These are phyloP conservation scores for Boletus pseudopeckii DNA, from an alignment of 768 basidiomycete genomes.

Conservation along the genomic window DNA sequence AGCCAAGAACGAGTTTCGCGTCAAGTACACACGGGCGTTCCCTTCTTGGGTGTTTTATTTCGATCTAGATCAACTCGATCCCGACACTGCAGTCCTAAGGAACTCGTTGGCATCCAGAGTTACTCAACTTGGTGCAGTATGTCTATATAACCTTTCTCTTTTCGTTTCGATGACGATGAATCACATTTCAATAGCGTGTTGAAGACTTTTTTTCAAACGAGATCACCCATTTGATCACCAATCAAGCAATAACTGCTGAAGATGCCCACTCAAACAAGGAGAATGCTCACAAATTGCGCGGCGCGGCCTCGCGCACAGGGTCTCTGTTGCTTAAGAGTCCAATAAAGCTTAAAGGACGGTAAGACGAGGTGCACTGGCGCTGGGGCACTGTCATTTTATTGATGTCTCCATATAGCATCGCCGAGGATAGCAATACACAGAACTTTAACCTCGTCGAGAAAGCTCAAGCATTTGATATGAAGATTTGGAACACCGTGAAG, in stretches of 20 bases:
- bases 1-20: constrained; percentile 67
- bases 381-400: background rate
- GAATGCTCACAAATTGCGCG: constrained; percentile 45
- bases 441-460: constrained; percentile 57
- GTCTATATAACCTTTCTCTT: constrained; percentile 30
- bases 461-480: constrained; percentile 69
- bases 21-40: constrained; percentile 84
- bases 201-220: constrained; percentile 86
- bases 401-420: constrained; percentile 16
- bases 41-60: constrained; percentile 84
- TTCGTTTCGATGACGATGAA: constrained; percentile 1
- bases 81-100: constrained; percentile 34
- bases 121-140: constrained; percentile 70
- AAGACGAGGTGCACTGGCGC: constrained; percentile 16
- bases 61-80: constrained; percentile 54
- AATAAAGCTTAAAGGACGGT: constrained; percentile 60
- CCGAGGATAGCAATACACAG: constrained; percentile 31
- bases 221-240: constrained; percentile 86
- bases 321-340: constrained; percentile 55
- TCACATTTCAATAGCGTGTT: constrained; percentile 52
- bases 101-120: constrained; percentile 54
- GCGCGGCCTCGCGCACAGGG: constrained; percentile 19
- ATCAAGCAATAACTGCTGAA: constrained; percentile 40
- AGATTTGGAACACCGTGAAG: constrained; percentile 80
- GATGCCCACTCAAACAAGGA: constrained; percentile 56